Evolutionary conservation across 306 rosid species (phyloP), one percentile per base, ranked within the genome.

Genomic region (Cucurbita maxima): DNA sequence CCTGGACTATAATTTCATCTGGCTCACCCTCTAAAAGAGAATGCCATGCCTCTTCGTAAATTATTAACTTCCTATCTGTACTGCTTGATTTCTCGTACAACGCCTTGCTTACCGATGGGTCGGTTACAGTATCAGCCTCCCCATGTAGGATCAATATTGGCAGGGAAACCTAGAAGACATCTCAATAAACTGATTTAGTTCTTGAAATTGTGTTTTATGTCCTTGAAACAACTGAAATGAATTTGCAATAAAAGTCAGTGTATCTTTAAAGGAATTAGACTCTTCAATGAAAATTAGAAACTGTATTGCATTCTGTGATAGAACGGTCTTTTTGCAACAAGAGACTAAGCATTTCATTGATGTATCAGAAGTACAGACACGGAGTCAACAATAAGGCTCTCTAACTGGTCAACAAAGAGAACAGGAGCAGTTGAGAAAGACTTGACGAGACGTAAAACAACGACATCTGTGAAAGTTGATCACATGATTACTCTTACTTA

Each of bases 11-110:
- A 53, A 72, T 51, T 72, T 91, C 97, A 81, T 94, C 97, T 48
- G 97, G 88, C 78, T 94, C 99, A 52, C 99, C 99, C 75, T 89
- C 99, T n/a, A 94, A 84, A 70, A 94, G 96, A 48, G 96, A 73
- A 82, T 94, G 99, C 38, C 40, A 91, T 5, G 95, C 89, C 75
- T 88, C 90, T 76, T 84, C 81, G 73, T 94, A 94, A 72, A 94
- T 84, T 64, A 82, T 83, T 47, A 91, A 86, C 19, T 78, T 89
- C 89, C 91, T 94, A 83, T 94, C 88, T 10, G 89, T 75, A 80
- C 91, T 80, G 55, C 86, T 85, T 8, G 99, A 91, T 80, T 87
- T 91, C 84, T 89, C 87, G 36, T 86, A 77, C 82, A 94, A 83
- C 44, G 83, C 85, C 82, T 86, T 88, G 89, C 99, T 94, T 77